Percentiles rank a stretch among this genome's conserved stretches.
These are phyloP conservation scores for Suhomyces choctaworum DNA, from an alignment of 1,139 yeast species.

Conservation along the genomic window DNA sequence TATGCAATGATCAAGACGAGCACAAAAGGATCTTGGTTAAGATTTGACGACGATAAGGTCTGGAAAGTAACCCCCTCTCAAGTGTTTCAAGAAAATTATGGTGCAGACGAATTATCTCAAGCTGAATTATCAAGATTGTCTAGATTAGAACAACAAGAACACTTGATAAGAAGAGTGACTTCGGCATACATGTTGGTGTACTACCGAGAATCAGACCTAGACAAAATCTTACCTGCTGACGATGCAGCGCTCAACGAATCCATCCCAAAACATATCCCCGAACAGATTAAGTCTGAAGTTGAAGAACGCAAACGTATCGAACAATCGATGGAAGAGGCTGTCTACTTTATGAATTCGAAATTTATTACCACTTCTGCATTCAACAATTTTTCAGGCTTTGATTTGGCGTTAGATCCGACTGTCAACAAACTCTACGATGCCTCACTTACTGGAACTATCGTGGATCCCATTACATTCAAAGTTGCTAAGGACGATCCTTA, in stretches of 20 bases:
- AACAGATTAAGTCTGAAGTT: conserved; percentile 61
- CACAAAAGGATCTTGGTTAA: conserved; percentile 68
- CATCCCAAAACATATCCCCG: conserved; percentile 70
- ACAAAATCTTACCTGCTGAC: conserved; percentile 57
- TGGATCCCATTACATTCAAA: conserved; percentile 53
- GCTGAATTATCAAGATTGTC: conserved; percentile 51
- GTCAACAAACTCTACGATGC: conserved; percentile 48
- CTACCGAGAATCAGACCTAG: conserved; percentile 63
- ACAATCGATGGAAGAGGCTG: conserved; percentile 75
- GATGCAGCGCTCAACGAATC: conserved; percentile 42
- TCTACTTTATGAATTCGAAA: conserved; percentile 63
- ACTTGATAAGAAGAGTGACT: conserved; percentile 73
- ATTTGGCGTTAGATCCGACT: conserved; percentile 64
- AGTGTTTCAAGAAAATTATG: conserved; percentile 91
- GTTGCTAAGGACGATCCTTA: conserved; percentile 61
- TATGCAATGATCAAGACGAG: conserved; percentile 90
- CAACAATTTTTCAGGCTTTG: conserved; percentile 69
- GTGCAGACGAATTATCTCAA: conserved; percentile 62
- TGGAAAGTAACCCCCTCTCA: conserved; percentile 81
- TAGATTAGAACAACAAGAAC: conserved; percentile 62
- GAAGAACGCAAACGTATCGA: conserved; percentile 57
- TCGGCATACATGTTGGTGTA: conserved; percentile 98
- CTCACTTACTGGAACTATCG: conserved; percentile 44
- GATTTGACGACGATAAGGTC: conserved; percentile 94
- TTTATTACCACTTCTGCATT: conserved; percentile 56